Evolutionary conservation across 2,329 filamentous ascomycete genomes (phyloP), one percentile per base, ranked within the genome.

Genomic region (Raffaelea ambrosiae): DNA sequence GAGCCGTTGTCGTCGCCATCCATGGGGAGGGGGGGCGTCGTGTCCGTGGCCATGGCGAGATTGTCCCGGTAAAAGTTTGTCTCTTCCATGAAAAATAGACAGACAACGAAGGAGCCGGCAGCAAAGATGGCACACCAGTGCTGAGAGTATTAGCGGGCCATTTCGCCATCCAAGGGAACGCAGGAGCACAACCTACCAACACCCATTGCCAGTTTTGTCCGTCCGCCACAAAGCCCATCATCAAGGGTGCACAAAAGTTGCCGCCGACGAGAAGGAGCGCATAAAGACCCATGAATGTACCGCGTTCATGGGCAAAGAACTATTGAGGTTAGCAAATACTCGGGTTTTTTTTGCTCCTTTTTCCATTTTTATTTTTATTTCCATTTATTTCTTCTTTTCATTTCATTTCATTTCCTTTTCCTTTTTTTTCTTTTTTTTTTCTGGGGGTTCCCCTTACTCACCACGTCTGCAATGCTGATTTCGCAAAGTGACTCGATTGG

Each of bases 31-130:
- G n/a, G n/a, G n/a, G n/a, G n/a, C n/a, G n/a, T n/a, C n/a, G n/a
- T n/a, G n/a, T n/a, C n/a, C n/a, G n/a, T 29, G 26, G 26, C 26
- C 26, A 29, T 50, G 44, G 31, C 47, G 11, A 51, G 51, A 35
- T 53, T 51, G 44, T 58, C 48, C 5, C 70, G 67, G 44, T 63
- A 61, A 56, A 72, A 78, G 56, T 76, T 79, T 3, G 77, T 79
- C 58, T 81, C 77, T 58, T 81, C 77, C 66, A 79, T 71, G 57
- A 74, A 72, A 54, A 81, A 73, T 61, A 79, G 79, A 1, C 73
- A 61, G 53, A 77, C 66, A 14, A 79, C 54, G 35, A 76, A 72
- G 10, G 62, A 66, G 2, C 70, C 60, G 0, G 61, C 73, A 5
- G 63, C 61, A 53, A 80, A 68, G 21, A 81, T 79, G 2, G 76